phyloP scores from a whole-genome alignment of 2,329 filamentous ascomycete genomes.

The Ophidiomyces ophidiicola region DNA sequence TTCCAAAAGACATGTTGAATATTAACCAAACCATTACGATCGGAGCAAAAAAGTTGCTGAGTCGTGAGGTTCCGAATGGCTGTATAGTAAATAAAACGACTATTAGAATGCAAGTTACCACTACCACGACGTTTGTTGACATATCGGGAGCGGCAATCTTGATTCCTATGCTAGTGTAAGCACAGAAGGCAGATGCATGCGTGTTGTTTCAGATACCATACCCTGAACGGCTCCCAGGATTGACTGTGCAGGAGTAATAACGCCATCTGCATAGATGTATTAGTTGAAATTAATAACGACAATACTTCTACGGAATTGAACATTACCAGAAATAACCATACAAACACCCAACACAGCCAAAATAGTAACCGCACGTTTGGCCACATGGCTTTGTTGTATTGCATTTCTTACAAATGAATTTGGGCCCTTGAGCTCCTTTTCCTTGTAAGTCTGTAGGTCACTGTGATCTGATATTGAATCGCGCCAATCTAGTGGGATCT shows the following conservation, averaged over 20 bases:
- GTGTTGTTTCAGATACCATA: neutral
- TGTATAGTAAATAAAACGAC: constrained; percentile 43
- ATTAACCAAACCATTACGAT: constrained; percentile 46
- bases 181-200: no score
- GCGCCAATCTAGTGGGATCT: constrained; percentile 42
- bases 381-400: constrained; percentile 37
- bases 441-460: constrained; percentile 37
- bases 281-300: neutral
- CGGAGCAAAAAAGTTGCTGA: constrained; percentile 36
- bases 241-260: constrained; percentile 46
- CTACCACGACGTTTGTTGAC: constrained; percentile 13
- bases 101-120: constrained; percentile 22
- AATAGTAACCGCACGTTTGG: constrained; percentile 37
- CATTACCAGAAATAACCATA: constrained; percentile 39
- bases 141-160: constrained; percentile 14
- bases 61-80: constrained; percentile 42
- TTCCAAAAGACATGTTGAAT: constrained; percentile 42
- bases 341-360: constrained; percentile 37
- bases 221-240: constrained; percentile 46
- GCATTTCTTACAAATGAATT: constrained; percentile 35
- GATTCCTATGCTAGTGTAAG: constrained; percentile 11
- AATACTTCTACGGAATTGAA: neutral
- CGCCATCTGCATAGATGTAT: constrained; percentile 32
- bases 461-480: constrained; percentile 37
- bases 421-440: constrained; percentile 34